Percentiles rank a stretch among this genome's conserved stretches.
Evolutionary conservation across 352 stramenopile genomes (phyloP).

Genomic region (Globisporangium yorkense): DNA sequence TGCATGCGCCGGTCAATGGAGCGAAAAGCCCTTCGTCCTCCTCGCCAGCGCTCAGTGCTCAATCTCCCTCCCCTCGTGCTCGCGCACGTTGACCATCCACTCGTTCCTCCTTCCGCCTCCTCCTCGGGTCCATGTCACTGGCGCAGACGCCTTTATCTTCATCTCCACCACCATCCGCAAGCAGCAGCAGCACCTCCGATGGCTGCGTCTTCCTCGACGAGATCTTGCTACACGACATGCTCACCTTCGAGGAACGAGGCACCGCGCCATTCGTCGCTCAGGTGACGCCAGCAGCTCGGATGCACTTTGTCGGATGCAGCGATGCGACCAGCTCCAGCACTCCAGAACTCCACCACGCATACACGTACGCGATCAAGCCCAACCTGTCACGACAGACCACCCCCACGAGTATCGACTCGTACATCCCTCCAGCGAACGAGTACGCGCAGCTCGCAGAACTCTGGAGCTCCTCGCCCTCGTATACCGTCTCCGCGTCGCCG

Average conservation of each 20-base stretch:
- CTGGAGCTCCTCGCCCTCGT: conserved; percentile 4
- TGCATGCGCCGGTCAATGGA: neutral
- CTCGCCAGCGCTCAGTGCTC: conserved; percentile 5
- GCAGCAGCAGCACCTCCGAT: neutral
- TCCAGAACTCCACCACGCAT: neutral
- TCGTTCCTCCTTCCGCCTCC: neutral
- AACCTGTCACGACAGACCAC: conserved; percentile 1
- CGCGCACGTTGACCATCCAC: conserved; percentile 10
- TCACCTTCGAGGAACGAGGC: neutral
- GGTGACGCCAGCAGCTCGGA: neutral
- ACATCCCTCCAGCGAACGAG: conserved; percentile 4
- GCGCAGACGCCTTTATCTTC: conserved; percentile 11
- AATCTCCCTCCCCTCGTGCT: conserved; percentile 8
- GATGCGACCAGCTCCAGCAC: neutral
- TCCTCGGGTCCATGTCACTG: conserved; percentile 9
- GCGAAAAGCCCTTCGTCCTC: neutral
- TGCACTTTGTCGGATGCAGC: neutral
- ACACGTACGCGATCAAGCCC: neutral
- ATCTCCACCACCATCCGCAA: neutral
- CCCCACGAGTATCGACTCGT: conserved; percentile 10
- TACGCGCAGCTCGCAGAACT: conserved; percentile 12
- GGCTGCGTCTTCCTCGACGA: neutral
- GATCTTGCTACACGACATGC: conserved; percentile 1
- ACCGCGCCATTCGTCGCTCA: neutral
- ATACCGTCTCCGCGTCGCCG: neutral